Evolutionary conservation across 495 filamentous ascomycete species (phyloP).

Genomic region (Penicillium daleae): DNA sequence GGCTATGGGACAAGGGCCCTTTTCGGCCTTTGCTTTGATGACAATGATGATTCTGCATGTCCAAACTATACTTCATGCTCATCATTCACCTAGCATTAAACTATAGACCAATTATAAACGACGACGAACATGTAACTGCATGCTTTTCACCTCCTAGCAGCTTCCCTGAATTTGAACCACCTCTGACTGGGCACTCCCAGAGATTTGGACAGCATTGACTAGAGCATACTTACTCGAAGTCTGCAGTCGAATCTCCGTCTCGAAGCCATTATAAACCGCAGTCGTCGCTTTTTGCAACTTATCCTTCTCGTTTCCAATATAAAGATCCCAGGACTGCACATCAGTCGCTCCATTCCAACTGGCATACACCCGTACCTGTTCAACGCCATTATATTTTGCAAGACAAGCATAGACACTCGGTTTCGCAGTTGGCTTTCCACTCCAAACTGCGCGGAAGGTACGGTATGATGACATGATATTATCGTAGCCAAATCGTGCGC

Average conservation of each 20-base stretch:
- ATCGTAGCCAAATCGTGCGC: constrained; percentile 28
- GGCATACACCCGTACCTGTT: constrained; percentile 21
- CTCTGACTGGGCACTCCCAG: background rate
- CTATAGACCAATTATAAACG: background rate
- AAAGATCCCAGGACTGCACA: constrained; percentile 18
- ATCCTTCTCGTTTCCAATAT: constrained; percentile 11
- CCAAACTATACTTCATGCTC: background rate
- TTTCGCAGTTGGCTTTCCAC: constrained; percentile 23
- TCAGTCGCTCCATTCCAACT: constrained; percentile 46
- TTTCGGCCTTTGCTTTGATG: background rate
- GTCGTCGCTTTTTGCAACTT: background rate
- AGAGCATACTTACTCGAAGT: constrained; percentile 41
- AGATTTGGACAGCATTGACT: constrained; percentile 40
- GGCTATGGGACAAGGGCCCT: background rate
- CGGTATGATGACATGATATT: constrained; percentile 32
- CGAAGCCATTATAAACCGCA: constrained; percentile 19
- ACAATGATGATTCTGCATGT: background rate
- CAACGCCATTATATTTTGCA: background rate
- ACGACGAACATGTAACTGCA: too few species aligned
- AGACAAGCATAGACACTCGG: constrained; percentile 27
- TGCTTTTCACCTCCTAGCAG: background rate
- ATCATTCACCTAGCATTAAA: background rate
- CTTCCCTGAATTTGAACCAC: background rate
- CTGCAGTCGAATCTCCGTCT: constrained; percentile 33
- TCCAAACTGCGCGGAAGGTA: constrained; percentile 26